Conservation (phyloP, 805 yeast genomes). For the Nematodospora valgi region DNA sequence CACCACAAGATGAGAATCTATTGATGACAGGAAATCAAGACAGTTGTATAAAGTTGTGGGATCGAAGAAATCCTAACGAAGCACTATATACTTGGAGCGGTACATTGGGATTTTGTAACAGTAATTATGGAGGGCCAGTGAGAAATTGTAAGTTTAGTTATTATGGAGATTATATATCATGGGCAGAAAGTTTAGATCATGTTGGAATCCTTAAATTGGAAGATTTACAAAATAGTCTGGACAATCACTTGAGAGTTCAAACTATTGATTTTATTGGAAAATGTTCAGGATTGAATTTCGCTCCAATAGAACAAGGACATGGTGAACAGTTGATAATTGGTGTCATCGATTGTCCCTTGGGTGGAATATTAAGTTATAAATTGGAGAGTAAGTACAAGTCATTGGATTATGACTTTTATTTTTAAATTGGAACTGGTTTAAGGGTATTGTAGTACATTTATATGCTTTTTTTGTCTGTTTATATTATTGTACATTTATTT, state of each 20-base stretch:
- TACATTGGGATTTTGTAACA: conserved; percentile 21
- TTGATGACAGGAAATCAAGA: conserved; percentile 62
- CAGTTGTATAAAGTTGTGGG: conserved; percentile 53
- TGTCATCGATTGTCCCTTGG: conserved; percentile 51
- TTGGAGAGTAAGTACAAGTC: conserved; percentile 31
- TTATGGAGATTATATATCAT: conserved; percentile 43
- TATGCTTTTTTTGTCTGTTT: too few relatives aligned
- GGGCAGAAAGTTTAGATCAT: conserved; percentile 61
- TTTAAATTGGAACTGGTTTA: too few relatives aligned
- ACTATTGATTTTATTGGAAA: conserved; percentile 55
- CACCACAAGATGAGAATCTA: conserved; percentile 33
- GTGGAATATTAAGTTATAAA: conserved; percentile 53
- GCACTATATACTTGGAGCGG: conserved; percentile 34
- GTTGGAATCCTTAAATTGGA: conserved; percentile 46
- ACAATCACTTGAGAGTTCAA: conserved; percentile 30
- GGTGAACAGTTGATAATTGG: conserved; percentile 53
- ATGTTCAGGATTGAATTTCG: conserved; percentile 52
- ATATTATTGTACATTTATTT: too few relatives aligned
- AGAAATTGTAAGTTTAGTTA: conserved; percentile 50
- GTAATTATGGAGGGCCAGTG: conserved; percentile 44
- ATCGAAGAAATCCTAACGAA: conserved; percentile 34
- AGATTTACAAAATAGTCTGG: conserved; percentile 16
- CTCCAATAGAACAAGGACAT: conserved; percentile 37
- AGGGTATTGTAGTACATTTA: too few relatives aligned
- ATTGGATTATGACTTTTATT: conserved; percentile 40